These are phyloP conservation scores for Poa annua DNA, from an alignment of 176 grass and related monocot species.

Conservation along the genomic window DNA sequence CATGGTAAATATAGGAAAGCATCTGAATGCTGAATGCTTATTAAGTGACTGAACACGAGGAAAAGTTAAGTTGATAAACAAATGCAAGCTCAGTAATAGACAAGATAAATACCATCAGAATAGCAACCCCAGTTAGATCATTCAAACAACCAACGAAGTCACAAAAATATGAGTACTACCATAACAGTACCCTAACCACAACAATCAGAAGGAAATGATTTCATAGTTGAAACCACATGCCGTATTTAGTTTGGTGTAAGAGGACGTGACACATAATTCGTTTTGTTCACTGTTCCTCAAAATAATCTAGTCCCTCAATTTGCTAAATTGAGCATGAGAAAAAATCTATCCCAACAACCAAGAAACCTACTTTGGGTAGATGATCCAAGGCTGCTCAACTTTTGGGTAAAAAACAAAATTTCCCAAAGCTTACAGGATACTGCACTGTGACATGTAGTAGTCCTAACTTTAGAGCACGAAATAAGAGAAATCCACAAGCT, in stretches of 20 bases:
- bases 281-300: not conserved
- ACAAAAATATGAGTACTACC: not conserved
- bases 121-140: not conserved
- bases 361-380: no score
- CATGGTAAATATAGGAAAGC: constrained; percentile 1
- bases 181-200: not conserved
- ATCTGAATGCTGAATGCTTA: not conserved
- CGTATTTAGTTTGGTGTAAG: not conserved
- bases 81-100: constrained; percentile 12
- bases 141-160: not conserved
- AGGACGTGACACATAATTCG: not conserved
- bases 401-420: no score
- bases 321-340: not conserved
- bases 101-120: constrained; percentile 30
- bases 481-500: not conserved
- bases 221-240: not conserved
- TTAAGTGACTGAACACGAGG: constrained; percentile 19
- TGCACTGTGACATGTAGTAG: not conserved
- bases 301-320: constrained; percentile 1
- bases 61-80: not conserved
- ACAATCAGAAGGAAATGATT: constrained; percentile 12
- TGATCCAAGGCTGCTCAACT: no score
- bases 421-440: not conserved
- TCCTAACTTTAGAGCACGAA: not conserved
- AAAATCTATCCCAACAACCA: not conserved